Conservation (phyloP, 129 eudicot genomes). For the carrot (Daucus carota) region DNA sequence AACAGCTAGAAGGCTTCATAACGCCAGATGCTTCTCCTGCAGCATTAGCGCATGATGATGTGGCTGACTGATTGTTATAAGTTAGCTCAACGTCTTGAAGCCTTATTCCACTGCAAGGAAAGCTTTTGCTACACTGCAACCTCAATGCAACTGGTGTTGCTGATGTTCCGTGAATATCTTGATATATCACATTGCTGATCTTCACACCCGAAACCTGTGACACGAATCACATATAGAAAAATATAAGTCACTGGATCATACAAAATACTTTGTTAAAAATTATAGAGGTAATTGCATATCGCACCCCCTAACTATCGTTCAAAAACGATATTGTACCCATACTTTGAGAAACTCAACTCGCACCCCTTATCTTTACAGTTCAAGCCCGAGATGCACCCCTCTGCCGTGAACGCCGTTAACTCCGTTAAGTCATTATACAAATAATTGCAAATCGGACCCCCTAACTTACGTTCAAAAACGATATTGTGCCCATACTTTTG, state of each 20-base stretch:
- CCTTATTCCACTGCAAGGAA: conserved; percentile 33
- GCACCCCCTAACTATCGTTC: no score
- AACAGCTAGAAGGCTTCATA: conserved; percentile 29
- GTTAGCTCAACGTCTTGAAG: conserved; percentile 23
- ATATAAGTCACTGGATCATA: background rate
- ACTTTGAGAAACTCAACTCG: no score
- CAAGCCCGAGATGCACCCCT: no score
- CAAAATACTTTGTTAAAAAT: background rate
- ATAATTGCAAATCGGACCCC: no score
- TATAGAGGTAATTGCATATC: no score
- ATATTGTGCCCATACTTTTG: no score
- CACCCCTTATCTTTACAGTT: no score
- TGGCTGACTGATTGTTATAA: conserved; percentile 15
- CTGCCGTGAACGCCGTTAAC: no score
- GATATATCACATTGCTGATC: conserved; percentile 31
- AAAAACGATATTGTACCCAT: no score
- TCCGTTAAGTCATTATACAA: no score
- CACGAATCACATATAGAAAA: background rate
- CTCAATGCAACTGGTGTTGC: conserved; percentile 27
- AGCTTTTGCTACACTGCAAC: conserved; percentile 24
- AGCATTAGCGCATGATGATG: conserved; percentile 33
- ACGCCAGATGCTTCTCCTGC: conserved; percentile 21
- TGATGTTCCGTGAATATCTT: conserved; percentile 42
- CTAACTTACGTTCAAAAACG: no score
- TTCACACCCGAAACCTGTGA: conserved; percentile 25